A percentile compares a stretch with the other conserved stretches of the same genome.
Conservation (phyloP, 352 stramenopile genomes). For the Phytophthora sp. region DNA sequence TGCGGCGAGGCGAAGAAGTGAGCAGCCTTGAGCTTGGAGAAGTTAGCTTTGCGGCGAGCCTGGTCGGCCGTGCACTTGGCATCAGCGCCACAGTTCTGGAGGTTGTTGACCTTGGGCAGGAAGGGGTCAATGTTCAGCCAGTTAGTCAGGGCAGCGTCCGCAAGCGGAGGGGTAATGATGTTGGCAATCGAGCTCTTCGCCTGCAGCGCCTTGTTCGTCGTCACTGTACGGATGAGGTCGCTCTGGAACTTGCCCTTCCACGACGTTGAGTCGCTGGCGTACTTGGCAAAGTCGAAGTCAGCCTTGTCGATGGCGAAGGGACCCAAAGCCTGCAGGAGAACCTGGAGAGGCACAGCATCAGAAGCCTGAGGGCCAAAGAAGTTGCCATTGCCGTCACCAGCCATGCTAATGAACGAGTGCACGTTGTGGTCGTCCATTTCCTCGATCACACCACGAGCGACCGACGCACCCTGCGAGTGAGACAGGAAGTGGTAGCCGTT, state of each 20-base stretch:
- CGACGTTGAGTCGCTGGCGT: conserved; percentile 22
- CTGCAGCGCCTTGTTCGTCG: conserved; percentile 29
- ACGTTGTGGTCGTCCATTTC: conserved; percentile 67
- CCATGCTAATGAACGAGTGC: conserved; percentile 55
- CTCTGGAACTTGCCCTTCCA: conserved; percentile 49
- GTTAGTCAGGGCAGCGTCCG: conserved; percentile 23
- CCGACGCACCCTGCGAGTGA: conserved; percentile 56
- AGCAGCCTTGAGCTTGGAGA: conserved; percentile 40
- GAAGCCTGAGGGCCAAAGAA: conserved; percentile 57
- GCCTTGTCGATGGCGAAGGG: conserved; percentile 36
- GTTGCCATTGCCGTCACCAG: conserved; percentile 55
- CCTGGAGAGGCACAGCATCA: conserved; percentile 41
- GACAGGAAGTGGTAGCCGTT: conserved; percentile 61
- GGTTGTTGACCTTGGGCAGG: conserved; percentile 48
- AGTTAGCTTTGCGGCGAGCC: conserved; percentile 48
- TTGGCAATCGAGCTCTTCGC: conserved; percentile 42
- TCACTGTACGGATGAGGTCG: conserved; percentile 38
- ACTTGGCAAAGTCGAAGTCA: conserved; percentile 44
- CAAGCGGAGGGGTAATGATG: conserved; percentile 32
- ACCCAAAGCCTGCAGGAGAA: conserved; percentile 42
- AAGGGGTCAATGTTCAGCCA: conserved; percentile 44
- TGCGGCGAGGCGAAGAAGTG: conserved; percentile 57
- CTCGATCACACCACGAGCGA: conserved; percentile 58
- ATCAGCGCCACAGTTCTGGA: conserved; percentile 15
- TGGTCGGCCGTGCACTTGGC: conserved; percentile 21